Conservation (phyloP, 495 filamentous ascomycete species). For the Rostrohypoxylon terebratum region DNA sequence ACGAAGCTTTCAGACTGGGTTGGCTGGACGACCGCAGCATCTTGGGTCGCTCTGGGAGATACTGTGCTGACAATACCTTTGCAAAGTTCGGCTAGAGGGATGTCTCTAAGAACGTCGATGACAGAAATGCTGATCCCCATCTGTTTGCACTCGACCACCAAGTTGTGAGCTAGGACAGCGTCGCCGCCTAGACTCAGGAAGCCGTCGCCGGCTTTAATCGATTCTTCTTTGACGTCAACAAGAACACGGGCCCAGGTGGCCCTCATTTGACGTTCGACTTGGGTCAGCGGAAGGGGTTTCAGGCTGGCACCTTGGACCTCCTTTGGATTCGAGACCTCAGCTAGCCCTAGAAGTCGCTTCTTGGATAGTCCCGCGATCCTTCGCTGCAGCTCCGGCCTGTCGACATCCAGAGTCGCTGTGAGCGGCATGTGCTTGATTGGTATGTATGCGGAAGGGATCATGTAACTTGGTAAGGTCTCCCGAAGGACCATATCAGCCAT, state of each 20-base stretch:
- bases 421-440: conserved; percentile 58
- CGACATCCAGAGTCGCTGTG: conserved; percentile 57
- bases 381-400: conserved; percentile 56
- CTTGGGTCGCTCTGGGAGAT: conserved; percentile 36
- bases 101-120: conserved; percentile 53
- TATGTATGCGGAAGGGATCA: conserved; percentile 57
- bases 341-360: conserved; percentile 53
- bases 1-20: conserved; percentile 7
- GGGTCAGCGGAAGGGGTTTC: conserved; percentile 58
- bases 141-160: conserved; percentile 55
- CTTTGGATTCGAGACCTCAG: conserved; percentile 48
- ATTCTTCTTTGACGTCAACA: conserved; percentile 52
- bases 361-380: conserved; percentile 54
- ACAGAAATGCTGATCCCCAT: conserved; percentile 53
- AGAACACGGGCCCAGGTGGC: conserved; percentile 58
- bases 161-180: conserved; percentile 53
- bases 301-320: conserved; percentile 51
- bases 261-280: conserved; percentile 58
- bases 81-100: conserved; percentile 56
- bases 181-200: conserved; percentile 61
- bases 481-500: conserved; percentile 54
- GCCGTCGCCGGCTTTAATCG: conserved; percentile 56
- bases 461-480: conserved; percentile 48
- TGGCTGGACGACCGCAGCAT: conserved; percentile 39
- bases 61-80: conserved; percentile 43